Evolutionary conservation across 768 basidiomycete species (phyloP).

Genomic region (Steccherinum ochraceum): DNA sequence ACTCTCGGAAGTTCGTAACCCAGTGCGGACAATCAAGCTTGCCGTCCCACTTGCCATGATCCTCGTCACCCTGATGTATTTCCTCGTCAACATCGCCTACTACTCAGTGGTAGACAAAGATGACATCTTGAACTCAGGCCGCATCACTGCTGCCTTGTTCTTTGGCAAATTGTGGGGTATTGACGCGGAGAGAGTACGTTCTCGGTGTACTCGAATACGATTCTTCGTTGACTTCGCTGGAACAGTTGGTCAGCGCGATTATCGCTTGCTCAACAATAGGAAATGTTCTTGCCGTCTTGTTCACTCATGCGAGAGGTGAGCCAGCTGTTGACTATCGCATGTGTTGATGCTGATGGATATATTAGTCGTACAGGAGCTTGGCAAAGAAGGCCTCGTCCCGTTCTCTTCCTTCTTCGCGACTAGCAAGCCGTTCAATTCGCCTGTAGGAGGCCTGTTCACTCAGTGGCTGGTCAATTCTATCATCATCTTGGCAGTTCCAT

Average conservation of each 20-base stretch:
- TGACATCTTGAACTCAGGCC: constrained; percentile 58
- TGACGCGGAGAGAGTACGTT: constrained; percentile 47
- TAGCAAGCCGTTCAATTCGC: constrained; percentile 65
- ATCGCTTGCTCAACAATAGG: constrained; percentile 63
- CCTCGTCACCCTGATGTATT: constrained; percentile 51
- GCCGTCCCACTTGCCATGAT: constrained; percentile 65
- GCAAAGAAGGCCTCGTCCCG: constrained; percentile 64
- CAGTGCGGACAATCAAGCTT: constrained; percentile 61
- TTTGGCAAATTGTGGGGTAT: constrained; percentile 70
- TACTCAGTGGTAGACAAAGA: constrained; percentile 66
- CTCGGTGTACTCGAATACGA: neutral
- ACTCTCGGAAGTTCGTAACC: constrained; percentile 63
- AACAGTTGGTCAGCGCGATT: constrained; percentile 50
- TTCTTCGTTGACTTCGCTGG: constrained; percentile 5
- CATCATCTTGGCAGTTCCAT: constrained; percentile 50
- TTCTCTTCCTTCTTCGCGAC: constrained; percentile 62
- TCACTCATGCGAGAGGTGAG: constrained; percentile 60
- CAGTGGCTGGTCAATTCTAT: constrained; percentile 57
- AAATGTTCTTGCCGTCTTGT: constrained; percentile 57
- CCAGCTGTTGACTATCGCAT: too few species aligned
- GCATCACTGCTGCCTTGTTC: constrained; percentile 69
- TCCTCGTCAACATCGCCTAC: constrained; percentile 67
- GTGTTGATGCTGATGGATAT: too few species aligned
- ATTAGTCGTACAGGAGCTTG: constrained; percentile 72
- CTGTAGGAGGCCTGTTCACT: constrained; percentile 52